Percentiles rank a stretch among this genome's conserved stretches.
Evolutionary conservation across 2,329 filamentous ascomycete genomes (phyloP).

Genomic region (Septoria linicola): DNA sequence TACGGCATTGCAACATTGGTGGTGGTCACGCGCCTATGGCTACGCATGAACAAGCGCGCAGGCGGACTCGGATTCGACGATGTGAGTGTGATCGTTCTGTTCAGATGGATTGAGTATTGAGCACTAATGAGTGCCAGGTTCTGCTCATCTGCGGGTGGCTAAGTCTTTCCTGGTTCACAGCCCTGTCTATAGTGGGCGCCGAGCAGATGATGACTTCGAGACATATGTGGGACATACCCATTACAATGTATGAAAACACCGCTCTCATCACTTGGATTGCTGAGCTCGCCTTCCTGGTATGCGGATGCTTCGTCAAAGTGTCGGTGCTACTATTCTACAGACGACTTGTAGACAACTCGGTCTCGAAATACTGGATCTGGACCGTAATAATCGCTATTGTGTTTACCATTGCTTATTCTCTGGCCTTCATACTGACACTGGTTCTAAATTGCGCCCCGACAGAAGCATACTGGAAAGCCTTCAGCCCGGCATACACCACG

Average conservation of each 20-base stretch:
- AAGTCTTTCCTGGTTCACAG: conserved; percentile 27
- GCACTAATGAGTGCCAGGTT: conserved; percentile 17
- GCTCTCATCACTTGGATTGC: conserved; percentile 37
- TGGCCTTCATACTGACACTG: conserved; percentile 39
- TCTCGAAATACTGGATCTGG: conserved; percentile 40
- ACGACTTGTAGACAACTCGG: conserved; percentile 40
- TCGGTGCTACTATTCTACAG: conserved; percentile 46
- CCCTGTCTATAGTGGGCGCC: conserved; percentile 25
- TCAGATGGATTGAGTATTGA: no score
- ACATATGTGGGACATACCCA: conserved; percentile 41
- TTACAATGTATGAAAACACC: conserved; percentile 17
- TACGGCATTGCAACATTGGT: conserved; percentile 32
- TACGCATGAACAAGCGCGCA: conserved; percentile 32
- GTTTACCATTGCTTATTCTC: conserved; percentile 41
- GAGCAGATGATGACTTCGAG: conserved; percentile 35
- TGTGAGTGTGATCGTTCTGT: no score
- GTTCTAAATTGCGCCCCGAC: conserved; percentile 44
- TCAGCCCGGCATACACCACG: conserved; percentile 39
- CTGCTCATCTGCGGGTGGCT: conserved; percentile 30
- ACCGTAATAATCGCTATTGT: conserved; percentile 41
- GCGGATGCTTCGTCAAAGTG: conserved; percentile 39
- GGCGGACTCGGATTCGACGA: conserved; percentile 38
- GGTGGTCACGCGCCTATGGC: conserved; percentile 32
- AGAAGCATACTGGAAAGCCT: conserved; percentile 44
- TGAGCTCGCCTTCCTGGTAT: conserved; percentile 38